phyloP scores from a whole-genome alignment of 116 monocot species.

The Papilionanthe hybrid region DNA sequence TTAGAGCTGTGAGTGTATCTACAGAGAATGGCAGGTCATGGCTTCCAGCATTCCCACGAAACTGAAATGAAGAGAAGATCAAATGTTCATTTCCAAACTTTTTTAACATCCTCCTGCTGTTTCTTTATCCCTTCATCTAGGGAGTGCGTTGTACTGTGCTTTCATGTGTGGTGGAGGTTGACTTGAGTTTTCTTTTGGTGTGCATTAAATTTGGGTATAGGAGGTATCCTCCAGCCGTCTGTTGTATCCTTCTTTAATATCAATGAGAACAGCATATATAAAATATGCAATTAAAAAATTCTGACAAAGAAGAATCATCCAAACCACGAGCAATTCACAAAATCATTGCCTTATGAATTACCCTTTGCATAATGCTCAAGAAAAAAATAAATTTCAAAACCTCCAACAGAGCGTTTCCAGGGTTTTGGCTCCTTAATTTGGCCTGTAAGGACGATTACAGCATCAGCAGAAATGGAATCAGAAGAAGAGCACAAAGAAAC shows the following conservation, averaged over 20 bases:
- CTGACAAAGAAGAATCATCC: background rate
- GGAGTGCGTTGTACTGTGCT: too few species aligned
- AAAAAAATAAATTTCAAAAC: slow-evolving; percentile 28
- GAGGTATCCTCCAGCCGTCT: too few species aligned
- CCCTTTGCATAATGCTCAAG: slow-evolving; percentile 3
- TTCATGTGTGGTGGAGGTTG: too few species aligned
- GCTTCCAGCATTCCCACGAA: slow-evolving; percentile 98
- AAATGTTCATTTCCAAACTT: background rate
- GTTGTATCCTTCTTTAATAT: too few species aligned
- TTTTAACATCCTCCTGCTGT: background rate
- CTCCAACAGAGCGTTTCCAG: slow-evolving; percentile 95
- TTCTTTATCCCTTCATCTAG: too few species aligned
- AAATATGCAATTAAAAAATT: slow-evolving; percentile 3
- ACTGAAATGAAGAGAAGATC: slow-evolving; percentile 28
- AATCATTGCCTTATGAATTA: background rate
- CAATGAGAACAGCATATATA: too few species aligned
- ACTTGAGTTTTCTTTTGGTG: too few species aligned
- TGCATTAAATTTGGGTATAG: too few species aligned
- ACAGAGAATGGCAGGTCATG: slow-evolving; percentile 87
- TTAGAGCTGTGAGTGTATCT: slow-evolving; percentile 60
- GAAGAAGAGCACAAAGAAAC: background rate
- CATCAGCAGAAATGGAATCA: background rate
- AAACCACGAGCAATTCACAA: background rate
- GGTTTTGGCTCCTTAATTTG: slow-evolving; percentile 64
- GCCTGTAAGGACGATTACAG: slow-evolving; percentile 31